Percentiles rank a stretch among this genome's conserved stretches.
Evolutionary conservation across 768 basidiomycete species (phyloP).

Genomic region (Pleurotus pulmonarius): DNA sequence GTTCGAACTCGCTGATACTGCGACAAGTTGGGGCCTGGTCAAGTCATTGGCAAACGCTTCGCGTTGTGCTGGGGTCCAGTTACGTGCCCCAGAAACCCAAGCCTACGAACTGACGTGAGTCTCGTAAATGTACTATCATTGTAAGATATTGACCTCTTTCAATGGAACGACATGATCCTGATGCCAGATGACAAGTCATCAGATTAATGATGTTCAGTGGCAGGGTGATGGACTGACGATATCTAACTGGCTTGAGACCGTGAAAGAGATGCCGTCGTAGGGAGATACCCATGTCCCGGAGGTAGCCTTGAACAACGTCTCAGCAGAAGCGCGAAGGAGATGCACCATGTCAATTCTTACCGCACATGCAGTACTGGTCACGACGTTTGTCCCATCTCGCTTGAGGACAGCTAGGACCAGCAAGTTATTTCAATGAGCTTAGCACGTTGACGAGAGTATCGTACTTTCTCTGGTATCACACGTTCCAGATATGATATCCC

Average conservation of each 20-base stretch:
- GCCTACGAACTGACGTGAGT: conserved; percentile 26
- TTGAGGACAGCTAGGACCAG: conserved; percentile 34
- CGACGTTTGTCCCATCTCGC: conserved; percentile 42
- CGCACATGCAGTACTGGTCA: conserved; percentile 32
- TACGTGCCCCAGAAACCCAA: conserved; percentile 52
- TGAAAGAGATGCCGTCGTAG: conserved; percentile 45
- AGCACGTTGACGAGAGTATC: conserved; percentile 8
- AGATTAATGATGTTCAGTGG: not conserved
- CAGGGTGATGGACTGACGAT: conserved; percentile 30
- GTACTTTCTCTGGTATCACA: conserved; percentile 53
- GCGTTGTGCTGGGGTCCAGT: conserved; percentile 47
- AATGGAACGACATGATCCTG: conserved; percentile 54
- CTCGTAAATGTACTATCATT: not conserved
- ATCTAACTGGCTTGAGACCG: conserved; percentile 42
- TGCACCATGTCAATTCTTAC: not conserved
- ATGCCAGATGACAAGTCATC: not conserved
- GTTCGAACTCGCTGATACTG: conserved; percentile 45
- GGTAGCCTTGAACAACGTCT: conserved; percentile 20
- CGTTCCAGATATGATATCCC: conserved; percentile 46
- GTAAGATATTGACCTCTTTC: conserved; percentile 34
- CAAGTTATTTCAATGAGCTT: not conserved
- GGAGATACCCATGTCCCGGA: conserved; percentile 50
- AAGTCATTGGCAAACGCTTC: conserved; percentile 54
- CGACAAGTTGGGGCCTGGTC: conserved; percentile 50
- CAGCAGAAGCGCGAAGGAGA: no score